phyloP scores from a whole-genome alignment of 768 basidiomycete species.

The Pleurotus platypus region DNA sequence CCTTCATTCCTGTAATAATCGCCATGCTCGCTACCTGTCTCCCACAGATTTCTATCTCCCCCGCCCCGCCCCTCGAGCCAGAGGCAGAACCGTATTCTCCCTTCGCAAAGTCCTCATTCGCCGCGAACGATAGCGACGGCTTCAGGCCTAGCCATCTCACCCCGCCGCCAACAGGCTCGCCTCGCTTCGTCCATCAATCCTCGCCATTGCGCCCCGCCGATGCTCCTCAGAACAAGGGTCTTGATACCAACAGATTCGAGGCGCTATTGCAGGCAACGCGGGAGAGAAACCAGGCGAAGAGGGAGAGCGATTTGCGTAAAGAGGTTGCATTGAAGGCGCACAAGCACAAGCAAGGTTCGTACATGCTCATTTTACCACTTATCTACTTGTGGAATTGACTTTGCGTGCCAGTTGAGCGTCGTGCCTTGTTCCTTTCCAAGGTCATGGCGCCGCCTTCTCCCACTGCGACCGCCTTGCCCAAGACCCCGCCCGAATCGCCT shows the following conservation, averaged over 20 bases:
- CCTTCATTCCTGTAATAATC: slow-evolving; percentile 30
- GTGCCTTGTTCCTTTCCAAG: slow-evolving; percentile 73
- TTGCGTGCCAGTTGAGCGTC: slow-evolving; percentile 53
- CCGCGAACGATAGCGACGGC: slow-evolving; percentile 38
- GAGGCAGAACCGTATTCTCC: slow-evolving; percentile 59
- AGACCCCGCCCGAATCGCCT: slow-evolving; percentile 69
- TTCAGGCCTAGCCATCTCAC: slow-evolving; percentile 59
- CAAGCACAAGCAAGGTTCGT: slow-evolving; percentile 70
- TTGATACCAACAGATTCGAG: slow-evolving; percentile 62
- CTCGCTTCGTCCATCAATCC: slow-evolving; percentile 38
- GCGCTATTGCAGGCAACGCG: slow-evolving; percentile 58
- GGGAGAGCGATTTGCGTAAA: slow-evolving; percentile 59
- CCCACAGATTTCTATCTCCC: slow-evolving; percentile 70
- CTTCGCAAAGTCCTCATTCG: slow-evolving; percentile 34
- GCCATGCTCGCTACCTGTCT: slow-evolving; percentile 37
- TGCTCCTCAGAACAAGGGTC: slow-evolving; percentile 40
- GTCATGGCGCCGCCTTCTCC: slow-evolving; percentile 65
- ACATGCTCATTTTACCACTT: background rate
- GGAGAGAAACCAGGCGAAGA: slow-evolving; percentile 51
- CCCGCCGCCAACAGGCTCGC: slow-evolving; percentile 42
- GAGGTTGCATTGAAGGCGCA: slow-evolving; percentile 73
- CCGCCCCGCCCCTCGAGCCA: slow-evolving; percentile 54
- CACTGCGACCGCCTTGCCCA: slow-evolving; percentile 51
- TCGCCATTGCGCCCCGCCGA: slow-evolving; percentile 49
- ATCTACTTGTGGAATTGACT: background rate